phyloP scores from a whole-genome alignment of 176 grass and related monocot genomes.

The Paspalum notatum region DNA sequence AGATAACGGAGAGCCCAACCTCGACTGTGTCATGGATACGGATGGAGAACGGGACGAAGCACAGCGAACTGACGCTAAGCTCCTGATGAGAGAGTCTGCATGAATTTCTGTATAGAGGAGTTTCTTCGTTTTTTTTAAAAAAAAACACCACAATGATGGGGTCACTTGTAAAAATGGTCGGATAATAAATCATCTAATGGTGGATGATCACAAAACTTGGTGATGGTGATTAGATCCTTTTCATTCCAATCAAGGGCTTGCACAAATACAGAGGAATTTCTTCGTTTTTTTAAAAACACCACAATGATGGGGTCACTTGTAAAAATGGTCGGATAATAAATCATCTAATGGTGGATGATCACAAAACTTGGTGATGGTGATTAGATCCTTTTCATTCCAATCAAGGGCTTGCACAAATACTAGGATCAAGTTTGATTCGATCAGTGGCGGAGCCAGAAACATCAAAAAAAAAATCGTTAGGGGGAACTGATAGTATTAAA shows the following conservation, averaged over 20 bases:
- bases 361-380: background rate
- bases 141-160: background rate
- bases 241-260: no score
- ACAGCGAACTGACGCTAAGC: constrained; percentile 59
- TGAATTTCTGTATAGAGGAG: background rate
- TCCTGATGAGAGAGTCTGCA: constrained; percentile 10
- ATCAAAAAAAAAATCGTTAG: no score
- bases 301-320: background rate
- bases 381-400: no score
- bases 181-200: background rate
- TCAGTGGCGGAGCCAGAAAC: no score
- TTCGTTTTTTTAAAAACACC: background rate
- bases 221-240: no score
- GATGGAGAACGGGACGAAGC: constrained; percentile 71
- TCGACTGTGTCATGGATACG: constrained; percentile 70
- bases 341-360: background rate
- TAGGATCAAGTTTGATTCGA: no score
- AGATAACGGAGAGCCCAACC: constrained; percentile 51
- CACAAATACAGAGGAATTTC: no score
- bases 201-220: background rate
- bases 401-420: no score
- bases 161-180: background rate
- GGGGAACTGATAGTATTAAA: no score
- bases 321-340: background rate
- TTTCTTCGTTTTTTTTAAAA: background rate